Evolutionary conservation across 176 grass and related monocot genomes (phyloP), one percentile per base, ranked within the genome.

Genomic region (Hordeum marinum): DNA sequence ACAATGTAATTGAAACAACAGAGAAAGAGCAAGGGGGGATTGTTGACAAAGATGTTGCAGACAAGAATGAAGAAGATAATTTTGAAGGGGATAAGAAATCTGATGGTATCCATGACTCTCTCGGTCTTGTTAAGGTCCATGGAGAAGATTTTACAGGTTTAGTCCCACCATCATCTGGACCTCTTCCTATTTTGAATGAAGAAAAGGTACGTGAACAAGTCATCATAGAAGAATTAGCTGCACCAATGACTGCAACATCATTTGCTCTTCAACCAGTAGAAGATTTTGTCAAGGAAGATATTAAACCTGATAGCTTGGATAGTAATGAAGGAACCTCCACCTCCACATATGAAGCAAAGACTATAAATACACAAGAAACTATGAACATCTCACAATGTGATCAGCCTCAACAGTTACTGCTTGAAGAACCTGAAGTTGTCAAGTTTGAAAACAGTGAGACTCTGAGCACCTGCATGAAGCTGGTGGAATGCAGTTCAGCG

Each of bases 361-460:
- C 34, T 52, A 66, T 31, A 66, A 34, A 68, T 48, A 75, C 50
- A 83, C 66, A 75, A 68, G 75, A 87, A 79, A 68, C 7, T 32
- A 67, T 58, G 35, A 58, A 18, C 9, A 61, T 1, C 27, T 79
- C 89, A 62, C 80, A 84, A 68, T 64, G 36, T 62, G 75, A 80
- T 27, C 68, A 62, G 15, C 59, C 78, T 78, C 79, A 78, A 27
- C 66, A 13, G 24, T 42, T 79, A 26, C 74, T 59, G 7, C 35
- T 55, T 67, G 66, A 79, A 83, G 72, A 82, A 71, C 67, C 27
- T 21, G 57, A 90, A 25, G 24, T 65, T 60, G 26, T 79, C 43
- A 90, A 79, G 29, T 63, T 86, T 87, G 88, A 87, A 39, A 75
- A 66, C 34, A 42, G 68, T 40, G 68, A 79, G 37, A 83, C 55